Evolutionary conservation across 2,329 filamentous ascomycete genomes (phyloP).

Genomic region (Ramularia endophylla): DNA sequence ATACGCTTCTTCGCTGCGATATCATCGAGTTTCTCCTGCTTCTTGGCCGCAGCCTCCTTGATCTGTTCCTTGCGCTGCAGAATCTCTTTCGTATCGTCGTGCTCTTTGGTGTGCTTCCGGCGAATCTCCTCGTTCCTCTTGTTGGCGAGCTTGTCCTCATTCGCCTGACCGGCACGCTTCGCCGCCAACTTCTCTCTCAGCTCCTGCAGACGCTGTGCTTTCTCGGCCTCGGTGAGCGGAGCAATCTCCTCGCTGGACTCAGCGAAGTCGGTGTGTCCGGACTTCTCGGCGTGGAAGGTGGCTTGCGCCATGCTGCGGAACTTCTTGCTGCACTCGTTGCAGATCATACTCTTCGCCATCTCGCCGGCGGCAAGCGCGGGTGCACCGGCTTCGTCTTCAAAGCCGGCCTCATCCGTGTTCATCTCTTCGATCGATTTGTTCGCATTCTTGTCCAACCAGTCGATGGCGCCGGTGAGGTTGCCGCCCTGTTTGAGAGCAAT

Average conservation of each 20-base stretch:
- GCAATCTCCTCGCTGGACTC: constrained; percentile 91
- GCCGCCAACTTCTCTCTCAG: constrained; percentile 64
- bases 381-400: constrained; percentile 39
- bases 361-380: constrained; percentile 65
- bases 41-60: constrained; percentile 83
- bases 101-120: constrained; percentile 82
- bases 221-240: constrained; percentile 86
- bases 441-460: constrained; percentile 91
- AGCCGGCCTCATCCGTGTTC: constrained; percentile 41
- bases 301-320: constrained; percentile 77
- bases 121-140: constrained; percentile 83
- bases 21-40: constrained; percentile 80
- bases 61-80: constrained; percentile 81
- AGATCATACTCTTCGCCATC: constrained; percentile 73
- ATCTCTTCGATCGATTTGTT: constrained; percentile 83
- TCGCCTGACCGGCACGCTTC: constrained; percentile 63
- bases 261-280: constrained; percentile 82
- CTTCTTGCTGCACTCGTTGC: constrained; percentile 91
- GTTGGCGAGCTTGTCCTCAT: constrained; percentile 71
- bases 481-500: constrained; percentile 80
- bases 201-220: constrained; percentile 70
- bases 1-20: constrained; percentile 81
- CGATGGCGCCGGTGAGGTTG: constrained; percentile 73
- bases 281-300: constrained; percentile 86
- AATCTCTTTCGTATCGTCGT: constrained; percentile 84